Conservation (phyloP, 176 grass and related monocot genomes). For the Oryza officinalis region DNA sequence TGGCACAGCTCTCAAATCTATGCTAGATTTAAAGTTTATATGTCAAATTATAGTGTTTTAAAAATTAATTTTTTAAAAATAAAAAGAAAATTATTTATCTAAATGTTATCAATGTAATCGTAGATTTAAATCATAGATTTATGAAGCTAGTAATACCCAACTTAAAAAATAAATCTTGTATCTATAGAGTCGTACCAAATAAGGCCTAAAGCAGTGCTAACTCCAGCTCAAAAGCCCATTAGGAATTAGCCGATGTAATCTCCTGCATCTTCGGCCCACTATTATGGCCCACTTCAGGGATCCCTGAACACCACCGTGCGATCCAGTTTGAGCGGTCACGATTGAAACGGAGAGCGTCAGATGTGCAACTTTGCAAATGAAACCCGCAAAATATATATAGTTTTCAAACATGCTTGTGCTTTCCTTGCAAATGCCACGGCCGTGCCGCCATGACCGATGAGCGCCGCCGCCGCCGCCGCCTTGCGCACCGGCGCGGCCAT, state of each 20-base stretch:
- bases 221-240: neutral
- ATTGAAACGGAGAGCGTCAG: neutral
- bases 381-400: neutral
- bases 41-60: too few species aligned
- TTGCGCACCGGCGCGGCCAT: conserved; percentile 41
- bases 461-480: neutral
- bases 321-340: neutral
- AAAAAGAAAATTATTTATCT: too few species aligned
- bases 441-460: conserved; percentile 27
- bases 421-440: neutral
- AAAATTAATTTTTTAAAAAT: too few species aligned
- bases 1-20: too few species aligned
- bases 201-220: too few species aligned
- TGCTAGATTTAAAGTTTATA: too few species aligned
- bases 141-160: too few species aligned
- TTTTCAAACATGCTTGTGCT: neutral
- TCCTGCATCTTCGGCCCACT: neutral
- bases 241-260: neutral
- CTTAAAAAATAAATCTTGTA: too few species aligned
- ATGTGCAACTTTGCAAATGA: neutral
- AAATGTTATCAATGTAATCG: too few species aligned
- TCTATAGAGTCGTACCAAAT: too few species aligned
- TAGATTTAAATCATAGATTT: too few species aligned
- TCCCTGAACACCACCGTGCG: neutral
- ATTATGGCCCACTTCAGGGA: neutral